These are phyloP conservation scores for Kwoniella sp. DNA, from an alignment of 768 basidiomycete genomes.

Conservation along the genomic window DNA sequence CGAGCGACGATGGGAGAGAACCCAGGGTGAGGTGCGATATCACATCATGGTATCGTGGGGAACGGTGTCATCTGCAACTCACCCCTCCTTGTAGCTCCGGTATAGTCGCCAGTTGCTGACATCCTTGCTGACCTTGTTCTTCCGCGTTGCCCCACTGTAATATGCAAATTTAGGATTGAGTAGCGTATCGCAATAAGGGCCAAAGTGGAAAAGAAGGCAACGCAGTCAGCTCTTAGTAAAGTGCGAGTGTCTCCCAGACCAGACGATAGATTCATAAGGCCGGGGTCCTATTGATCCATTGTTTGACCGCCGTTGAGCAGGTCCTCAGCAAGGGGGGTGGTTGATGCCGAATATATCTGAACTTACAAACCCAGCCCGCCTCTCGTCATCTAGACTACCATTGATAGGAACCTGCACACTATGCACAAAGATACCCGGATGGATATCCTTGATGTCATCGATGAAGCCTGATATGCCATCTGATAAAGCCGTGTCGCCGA, in stretches of 20 bases:
- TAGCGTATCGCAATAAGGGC: no score
- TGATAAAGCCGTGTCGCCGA: conserved; percentile 57
- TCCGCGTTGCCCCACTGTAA: conserved; percentile 55
- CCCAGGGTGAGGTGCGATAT: no score
- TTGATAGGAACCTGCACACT: conserved; percentile 50
- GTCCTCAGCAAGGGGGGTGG: no score
- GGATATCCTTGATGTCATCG: conserved; percentile 44
- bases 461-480: conserved; percentile 54
- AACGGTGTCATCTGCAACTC: conserved; percentile 8
- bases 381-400: conserved; percentile 51
- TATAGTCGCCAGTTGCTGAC: conserved; percentile 48
- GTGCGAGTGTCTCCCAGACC: no score
- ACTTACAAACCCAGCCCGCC: conserved; percentile 53
- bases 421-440: conserved; percentile 55
- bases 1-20: no score
- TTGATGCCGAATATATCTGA: no score
- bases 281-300: no score
- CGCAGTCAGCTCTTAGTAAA: background rate
- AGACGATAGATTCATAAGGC: no score
- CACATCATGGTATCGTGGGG: no score
- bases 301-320: no score
- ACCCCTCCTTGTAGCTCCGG: conserved; percentile 47
- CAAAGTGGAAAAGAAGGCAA: conserved; percentile 21
- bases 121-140: conserved; percentile 47
- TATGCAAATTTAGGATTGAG: no score